Percentiles rank a stretch among this genome's conserved stretches.
These are phyloP conservation scores for Debaryomycetaceae sp. DNA, from an alignment of 1,139 yeast species.

Conservation along the genomic window DNA sequence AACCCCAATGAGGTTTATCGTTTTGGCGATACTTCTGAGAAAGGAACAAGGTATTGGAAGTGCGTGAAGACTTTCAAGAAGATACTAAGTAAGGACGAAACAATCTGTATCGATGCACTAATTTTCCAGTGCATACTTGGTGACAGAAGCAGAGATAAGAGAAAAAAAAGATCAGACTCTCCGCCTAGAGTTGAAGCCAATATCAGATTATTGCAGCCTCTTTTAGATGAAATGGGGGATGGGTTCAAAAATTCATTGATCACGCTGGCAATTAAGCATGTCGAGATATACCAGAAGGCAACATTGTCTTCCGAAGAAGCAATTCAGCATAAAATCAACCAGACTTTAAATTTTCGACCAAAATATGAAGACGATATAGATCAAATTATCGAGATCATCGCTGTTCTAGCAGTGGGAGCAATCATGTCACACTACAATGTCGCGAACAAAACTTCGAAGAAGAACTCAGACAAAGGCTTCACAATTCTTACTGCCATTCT, in stretches of 20 bases:
- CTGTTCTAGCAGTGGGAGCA: conserved; percentile 1
- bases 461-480: neutral
- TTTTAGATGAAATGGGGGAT: conserved; percentile 28
- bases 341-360: conserved; percentile 4
- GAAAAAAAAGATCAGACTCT: conserved; percentile 8
- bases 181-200: conserved; percentile 20
- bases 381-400: conserved; percentile 11
- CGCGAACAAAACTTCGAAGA: neutral
- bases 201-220: conserved; percentile 28
- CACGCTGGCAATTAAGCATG: neutral
- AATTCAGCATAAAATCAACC: neutral
- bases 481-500: neutral
- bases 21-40: conserved; percentile 35
- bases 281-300: neutral
- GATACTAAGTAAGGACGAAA: conserved; percentile 10
- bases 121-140: conserved; percentile 14
- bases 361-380: conserved; percentile 7
- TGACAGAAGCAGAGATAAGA: conserved; percentile 16
- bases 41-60: conserved; percentile 40
- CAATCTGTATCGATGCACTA: conserved; percentile 24
- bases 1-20: conserved; percentile 37
- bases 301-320: neutral
- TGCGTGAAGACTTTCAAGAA: conserved; percentile 21
- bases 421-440: neutral
- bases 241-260: conserved; percentile 15